A percentile compares a stretch with the other conserved stretches of the same genome.
Conservation (phyloP, 495 filamentous ascomycete genomes). For the Xylaria bambusicola region DNA sequence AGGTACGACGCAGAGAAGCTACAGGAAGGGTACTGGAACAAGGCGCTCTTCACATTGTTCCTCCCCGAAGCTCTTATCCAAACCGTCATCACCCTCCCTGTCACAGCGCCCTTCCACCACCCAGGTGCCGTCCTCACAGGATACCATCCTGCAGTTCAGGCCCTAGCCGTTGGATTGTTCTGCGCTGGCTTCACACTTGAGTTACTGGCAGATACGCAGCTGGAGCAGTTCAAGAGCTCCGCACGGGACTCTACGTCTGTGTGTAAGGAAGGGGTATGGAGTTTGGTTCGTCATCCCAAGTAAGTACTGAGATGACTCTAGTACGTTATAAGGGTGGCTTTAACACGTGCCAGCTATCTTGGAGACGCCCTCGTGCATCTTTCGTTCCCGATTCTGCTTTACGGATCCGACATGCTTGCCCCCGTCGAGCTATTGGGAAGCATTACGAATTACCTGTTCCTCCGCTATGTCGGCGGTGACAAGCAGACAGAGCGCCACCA, state of each 20-base stretch:
- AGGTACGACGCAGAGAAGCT: constrained; percentile 54
- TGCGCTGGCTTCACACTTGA: constrained; percentile 56
- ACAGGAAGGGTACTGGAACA: constrained; percentile 56
- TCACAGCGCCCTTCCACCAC: constrained; percentile 54
- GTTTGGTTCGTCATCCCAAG: constrained; percentile 63
- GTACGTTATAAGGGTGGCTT: neutral
- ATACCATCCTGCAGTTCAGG: constrained; percentile 33
- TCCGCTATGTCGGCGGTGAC: constrained; percentile 57
- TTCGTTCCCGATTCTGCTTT: constrained; percentile 53
- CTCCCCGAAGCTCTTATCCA: constrained; percentile 55
- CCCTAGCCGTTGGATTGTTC: constrained; percentile 56
- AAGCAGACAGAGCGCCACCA: constrained; percentile 55
- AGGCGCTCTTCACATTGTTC: constrained; percentile 50
- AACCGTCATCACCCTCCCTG: constrained; percentile 56
- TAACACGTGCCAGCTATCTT: constrained; percentile 48
- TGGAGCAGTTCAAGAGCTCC: constrained; percentile 42
- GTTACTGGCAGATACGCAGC: constrained; percentile 55
- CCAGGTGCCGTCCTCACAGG: constrained; percentile 28
- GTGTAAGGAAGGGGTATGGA: constrained; percentile 58
- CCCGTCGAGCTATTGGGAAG: constrained; percentile 57
- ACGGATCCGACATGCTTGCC: constrained; percentile 51
- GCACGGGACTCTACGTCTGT: constrained; percentile 34
- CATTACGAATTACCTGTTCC: constrained; percentile 58
- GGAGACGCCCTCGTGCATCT: constrained; percentile 58
- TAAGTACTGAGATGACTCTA: constrained; percentile 33